Percentiles rank a stretch among this genome's conserved stretches.
Evolutionary conservation across 2,329 filamentous ascomycete species (phyloP).

Genomic region (Botrytis sinoallii): DNA sequence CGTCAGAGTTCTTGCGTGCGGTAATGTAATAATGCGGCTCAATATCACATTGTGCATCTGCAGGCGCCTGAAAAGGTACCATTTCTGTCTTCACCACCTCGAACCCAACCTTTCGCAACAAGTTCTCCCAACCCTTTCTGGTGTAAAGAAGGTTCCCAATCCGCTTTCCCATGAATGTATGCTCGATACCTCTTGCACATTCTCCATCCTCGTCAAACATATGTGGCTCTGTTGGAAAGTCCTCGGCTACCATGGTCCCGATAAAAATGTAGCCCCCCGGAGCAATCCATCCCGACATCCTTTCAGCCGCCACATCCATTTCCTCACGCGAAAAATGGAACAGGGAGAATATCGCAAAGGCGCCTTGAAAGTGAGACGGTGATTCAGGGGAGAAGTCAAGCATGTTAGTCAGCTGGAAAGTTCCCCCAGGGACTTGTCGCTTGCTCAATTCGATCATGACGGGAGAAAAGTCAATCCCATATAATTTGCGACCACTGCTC

Average conservation of each 20-base stretch:
- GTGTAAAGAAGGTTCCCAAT: background rate
- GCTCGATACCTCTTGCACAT: conserved; percentile 8
- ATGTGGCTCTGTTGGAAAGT: background rate
- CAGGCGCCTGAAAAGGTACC: background rate
- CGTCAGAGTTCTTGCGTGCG: background rate
- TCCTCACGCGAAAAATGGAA: conserved; percentile 20
- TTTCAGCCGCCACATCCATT: conserved; percentile 15
- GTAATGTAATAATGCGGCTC: conserved; percentile 13
- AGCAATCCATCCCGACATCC: conserved; percentile 22
- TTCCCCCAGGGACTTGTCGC: conserved; percentile 22
- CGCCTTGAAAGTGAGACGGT: conserved; percentile 16
- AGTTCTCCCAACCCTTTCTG: background rate
- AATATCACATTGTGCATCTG: conserved; percentile 5
- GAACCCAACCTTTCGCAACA: conserved; percentile 1
- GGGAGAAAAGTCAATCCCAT: conserved; percentile 38
- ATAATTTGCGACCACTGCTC: conserved; percentile 6
- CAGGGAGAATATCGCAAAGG: conserved; percentile 24
- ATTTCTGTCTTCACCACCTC: conserved; percentile 10
- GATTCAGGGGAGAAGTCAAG: conserved; percentile 21
- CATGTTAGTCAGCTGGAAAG: conserved; percentile 24
- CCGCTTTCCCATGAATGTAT: conserved; percentile 5
- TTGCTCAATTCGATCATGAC: conserved; percentile 27
- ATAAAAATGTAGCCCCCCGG: conserved; percentile 24
- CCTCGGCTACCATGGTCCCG: conserved; percentile 21
- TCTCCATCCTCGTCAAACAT: conserved; percentile 6